A percentile compares a stretch with the other conserved stretches of the same genome.
Evolutionary conservation across 2,329 filamentous ascomycete species (phyloP).

Genomic region (Thielaviopsis punctulata): DNA sequence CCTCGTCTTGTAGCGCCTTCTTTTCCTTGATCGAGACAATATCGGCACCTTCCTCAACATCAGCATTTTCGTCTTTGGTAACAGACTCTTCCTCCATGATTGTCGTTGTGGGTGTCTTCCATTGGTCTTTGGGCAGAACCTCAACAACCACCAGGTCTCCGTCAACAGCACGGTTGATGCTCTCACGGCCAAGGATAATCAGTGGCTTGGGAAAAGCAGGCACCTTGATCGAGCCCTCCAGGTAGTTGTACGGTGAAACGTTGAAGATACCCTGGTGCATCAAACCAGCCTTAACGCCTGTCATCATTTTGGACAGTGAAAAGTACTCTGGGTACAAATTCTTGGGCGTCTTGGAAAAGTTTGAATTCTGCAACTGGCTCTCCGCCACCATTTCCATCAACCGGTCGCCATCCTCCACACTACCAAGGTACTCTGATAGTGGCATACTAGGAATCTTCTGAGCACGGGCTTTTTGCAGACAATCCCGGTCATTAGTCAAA

Average conservation of each 20-base stretch:
- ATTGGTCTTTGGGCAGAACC: slow-evolving; percentile 82
- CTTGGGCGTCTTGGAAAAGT: slow-evolving; percentile 39
- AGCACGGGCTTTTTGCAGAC: slow-evolving; percentile 61
- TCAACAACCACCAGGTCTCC: slow-evolving; percentile 90
- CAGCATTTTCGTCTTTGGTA: slow-evolving; percentile 85
- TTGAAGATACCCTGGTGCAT: slow-evolving; percentile 93
- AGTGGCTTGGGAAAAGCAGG: slow-evolving; percentile 79
- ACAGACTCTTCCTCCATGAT: slow-evolving; percentile 88
- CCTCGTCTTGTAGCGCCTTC: slow-evolving; percentile 77
- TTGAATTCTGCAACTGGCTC: slow-evolving; percentile 49
- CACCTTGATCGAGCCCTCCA: slow-evolving; percentile 83
- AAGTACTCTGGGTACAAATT: slow-evolving; percentile 82
- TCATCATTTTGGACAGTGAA: slow-evolving; percentile 82
- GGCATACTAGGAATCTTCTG: slow-evolving; percentile 56
- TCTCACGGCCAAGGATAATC: slow-evolving; percentile 77
- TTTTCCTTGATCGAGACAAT: slow-evolving; percentile 57
- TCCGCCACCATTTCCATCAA: slow-evolving; percentile 88
- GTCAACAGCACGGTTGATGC: slow-evolving; percentile 85
- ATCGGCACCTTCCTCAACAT: slow-evolving; percentile 54
- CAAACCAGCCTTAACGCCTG: slow-evolving; percentile 71
- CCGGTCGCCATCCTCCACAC: slow-evolving; percentile 66
- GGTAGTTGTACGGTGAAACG: slow-evolving; percentile 93
- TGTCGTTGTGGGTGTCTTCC: slow-evolving; percentile 90
- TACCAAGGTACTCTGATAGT: slow-evolving; percentile 61
- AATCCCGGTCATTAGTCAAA: slow-evolving; percentile 84